These are phyloP conservation scores for Penicillium corylophilum DNA, from an alignment of 2,329 filamentous ascomycete species.

Conservation along the genomic window DNA sequence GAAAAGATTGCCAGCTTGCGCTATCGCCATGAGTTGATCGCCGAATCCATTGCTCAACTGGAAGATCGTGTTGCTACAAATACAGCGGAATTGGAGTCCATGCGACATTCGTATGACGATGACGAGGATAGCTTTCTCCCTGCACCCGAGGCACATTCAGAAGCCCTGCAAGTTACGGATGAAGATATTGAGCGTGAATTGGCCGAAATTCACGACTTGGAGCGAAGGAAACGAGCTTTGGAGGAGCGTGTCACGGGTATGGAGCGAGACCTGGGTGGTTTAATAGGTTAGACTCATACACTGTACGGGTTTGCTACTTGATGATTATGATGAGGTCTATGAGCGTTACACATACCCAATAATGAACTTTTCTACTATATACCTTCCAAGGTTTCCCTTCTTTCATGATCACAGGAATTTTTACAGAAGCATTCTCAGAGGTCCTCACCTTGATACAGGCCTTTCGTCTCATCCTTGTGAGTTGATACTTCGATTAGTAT, in stretches of 20 bases:
- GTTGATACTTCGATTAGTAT: too few relatives aligned
- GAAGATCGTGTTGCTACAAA: conserved; percentile 78
- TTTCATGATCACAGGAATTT: neutral
- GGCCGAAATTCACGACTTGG: conserved; percentile 60
- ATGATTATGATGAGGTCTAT: neutral
- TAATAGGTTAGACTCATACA: conserved; percentile 48
- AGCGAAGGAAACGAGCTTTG: conserved; percentile 60
- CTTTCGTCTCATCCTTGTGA: neutral
- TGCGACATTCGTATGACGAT: conserved; percentile 62
- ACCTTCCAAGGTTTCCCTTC: neutral
- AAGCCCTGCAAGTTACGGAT: conserved; percentile 36
- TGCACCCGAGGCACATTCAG: conserved; percentile 30
- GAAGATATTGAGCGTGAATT: conserved; percentile 48
- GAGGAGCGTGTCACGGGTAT: conserved; percentile 67
- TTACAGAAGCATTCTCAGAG: neutral
- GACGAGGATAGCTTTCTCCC: conserved; percentile 56
- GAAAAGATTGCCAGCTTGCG: conserved; percentile 74
- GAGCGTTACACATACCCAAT: neutral
- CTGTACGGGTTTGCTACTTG: neutral
- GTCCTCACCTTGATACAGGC: neutral
- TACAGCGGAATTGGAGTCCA: conserved; percentile 66
- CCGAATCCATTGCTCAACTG: conserved; percentile 73
- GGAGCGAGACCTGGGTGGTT: conserved; percentile 65
- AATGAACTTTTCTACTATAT: neutral
- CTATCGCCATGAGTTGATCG: conserved; percentile 67